Percentiles rank a stretch among this genome's conserved stretches.
Evolutionary conservation across 2,329 filamentous ascomycete genomes (phyloP).

Genomic region (Erysiphe neolycopersici): DNA sequence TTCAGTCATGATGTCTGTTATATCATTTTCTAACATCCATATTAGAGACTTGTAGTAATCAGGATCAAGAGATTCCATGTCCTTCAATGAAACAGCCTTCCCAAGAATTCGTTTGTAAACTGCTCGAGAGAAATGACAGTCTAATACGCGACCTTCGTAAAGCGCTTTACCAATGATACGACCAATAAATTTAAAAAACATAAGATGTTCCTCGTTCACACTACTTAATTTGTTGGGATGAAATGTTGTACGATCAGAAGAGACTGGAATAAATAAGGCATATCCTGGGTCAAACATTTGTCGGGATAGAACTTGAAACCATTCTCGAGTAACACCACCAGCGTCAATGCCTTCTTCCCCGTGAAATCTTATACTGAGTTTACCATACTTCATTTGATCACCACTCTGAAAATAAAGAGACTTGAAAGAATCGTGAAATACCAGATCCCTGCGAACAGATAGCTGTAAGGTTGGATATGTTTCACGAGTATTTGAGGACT

Average conservation of each 20-base stretch:
- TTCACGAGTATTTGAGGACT: conserved; percentile 42
- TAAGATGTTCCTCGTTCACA: conserved; percentile 82
- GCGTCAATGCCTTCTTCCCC: conserved; percentile 95
- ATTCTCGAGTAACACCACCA: conserved; percentile 89
- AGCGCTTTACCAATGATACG: conserved; percentile 94
- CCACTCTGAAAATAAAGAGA: conserved; percentile 92
- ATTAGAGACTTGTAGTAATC: conserved; percentile 97
- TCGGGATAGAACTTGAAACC: conserved; percentile 91
- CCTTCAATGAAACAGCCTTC: conserved; percentile 87
- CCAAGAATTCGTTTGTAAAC: conserved; percentile 96
- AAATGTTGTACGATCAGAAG: conserved; percentile 93
- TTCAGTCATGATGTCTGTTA: conserved; percentile 90
- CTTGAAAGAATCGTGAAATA: conserved; percentile 96
- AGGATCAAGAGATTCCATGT: conserved; percentile 95
- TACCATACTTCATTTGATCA: conserved; percentile 97
- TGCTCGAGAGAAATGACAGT: conserved; percentile 96
- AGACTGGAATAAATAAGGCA: conserved; percentile 84
- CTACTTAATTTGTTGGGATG: conserved; percentile 86
- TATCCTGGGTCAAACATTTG: conserved; percentile 99
- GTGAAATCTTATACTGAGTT: conserved; percentile 91
- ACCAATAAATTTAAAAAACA: conserved; percentile 99
- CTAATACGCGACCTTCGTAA: conserved; percentile 82
- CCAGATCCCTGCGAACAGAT: conserved; percentile 71
- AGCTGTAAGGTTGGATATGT: conserved; percentile 53
- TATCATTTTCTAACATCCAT: conserved; percentile 98